Conservation (phyloP, 306 rosid genomes). For the Erythrophleum fordii region DNA sequence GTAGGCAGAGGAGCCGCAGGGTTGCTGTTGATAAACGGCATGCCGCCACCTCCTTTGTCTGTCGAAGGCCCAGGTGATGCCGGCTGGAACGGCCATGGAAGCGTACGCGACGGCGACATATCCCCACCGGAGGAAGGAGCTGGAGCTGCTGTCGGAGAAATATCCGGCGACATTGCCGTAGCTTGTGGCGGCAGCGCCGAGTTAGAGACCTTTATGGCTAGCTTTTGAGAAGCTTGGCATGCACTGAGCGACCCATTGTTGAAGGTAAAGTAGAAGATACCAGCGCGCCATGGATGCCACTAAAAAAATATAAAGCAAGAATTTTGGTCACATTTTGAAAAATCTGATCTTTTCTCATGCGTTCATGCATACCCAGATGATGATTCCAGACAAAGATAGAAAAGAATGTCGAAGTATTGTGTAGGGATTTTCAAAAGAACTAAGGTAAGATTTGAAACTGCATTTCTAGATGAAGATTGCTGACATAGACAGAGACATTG, state of each 20-base stretch:
- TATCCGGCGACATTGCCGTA: slow-evolving; percentile 10
- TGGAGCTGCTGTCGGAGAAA: background rate
- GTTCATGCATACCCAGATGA: background rate
- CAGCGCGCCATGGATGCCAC: slow-evolving; percentile 96
- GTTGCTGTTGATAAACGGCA: slow-evolving; percentile 92
- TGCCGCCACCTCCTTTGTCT: slow-evolving; percentile 45
- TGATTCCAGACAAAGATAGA: background rate
- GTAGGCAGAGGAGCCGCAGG: slow-evolving; percentile 97
- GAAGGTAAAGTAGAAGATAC: slow-evolving; percentile 88
- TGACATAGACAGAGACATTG: background rate
- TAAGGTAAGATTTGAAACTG: background rate
- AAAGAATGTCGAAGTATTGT: no score
- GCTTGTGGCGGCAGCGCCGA: slow-evolving; percentile 29
- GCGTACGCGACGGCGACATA: slow-evolving; percentile 60
- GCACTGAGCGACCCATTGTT: slow-evolving; percentile 59
- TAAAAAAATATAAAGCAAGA: slow-evolving; percentile 28
- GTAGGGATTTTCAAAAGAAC: no score
- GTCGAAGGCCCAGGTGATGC: slow-evolving; percentile 53
- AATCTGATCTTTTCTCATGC: background rate
- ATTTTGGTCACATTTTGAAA: background rate
- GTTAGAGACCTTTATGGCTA: slow-evolving; percentile 64
- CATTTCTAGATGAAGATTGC: background rate
- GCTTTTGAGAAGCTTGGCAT: slow-evolving; percentile 71
- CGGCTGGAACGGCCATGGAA: slow-evolving; percentile 83
- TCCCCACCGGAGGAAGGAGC: slow-evolving; percentile 72